Evolutionary conservation across 2,329 filamentous ascomycete species (phyloP), one percentile per base, ranked within the genome.

Genomic region (Aspergillus clavatus): DNA sequence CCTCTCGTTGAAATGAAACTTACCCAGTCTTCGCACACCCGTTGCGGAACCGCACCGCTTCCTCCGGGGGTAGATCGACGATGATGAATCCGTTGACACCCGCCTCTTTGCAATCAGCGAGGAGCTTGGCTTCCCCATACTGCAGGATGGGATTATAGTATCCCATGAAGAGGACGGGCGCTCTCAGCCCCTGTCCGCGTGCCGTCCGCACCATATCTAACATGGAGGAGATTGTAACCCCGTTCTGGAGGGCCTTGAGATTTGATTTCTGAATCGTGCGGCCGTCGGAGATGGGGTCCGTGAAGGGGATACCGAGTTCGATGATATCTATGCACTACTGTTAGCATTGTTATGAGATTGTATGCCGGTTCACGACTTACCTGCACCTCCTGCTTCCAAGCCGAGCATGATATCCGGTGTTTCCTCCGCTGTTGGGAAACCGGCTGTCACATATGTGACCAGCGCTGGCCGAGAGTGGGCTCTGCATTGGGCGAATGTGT

Each of bases 21-120:
- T 65, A 86, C 80, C 84, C 84, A 65, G 83, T 87, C 61, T 77
- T 84, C 48, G 79, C 83, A 74, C 90, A 96, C 59, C 86, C 81
- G 64, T 87, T 84, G 66, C 90, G 82, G 78, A 97, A 97, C 41
- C 85, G 84, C 42, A 96, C 79, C 52, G 93, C 91, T 76, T 98
- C 91, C 77, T 97, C 91, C 2, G 91, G 91, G 11, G 93, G 91
- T 60, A 98, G 72, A 66, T 98, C 91, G 45, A 95, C 91, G 64
- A 97, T 84, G 61, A 98, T 96, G 72, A 97, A 97, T 47, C 93
- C 91, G 71, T 95, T 96, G 65, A 95, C 82, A 21, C 90, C 89
- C 2, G 88, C 86, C 43, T 80, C 79, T 61, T 84, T 83, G 65
- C 88, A 87, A 66, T 96, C 89, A 53, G 80, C 77, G 43, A 97